Base-by-base conservation (phyloP, 202 grass and related monocot genomes). In the Cymbopogon flexuosus region DNA sequence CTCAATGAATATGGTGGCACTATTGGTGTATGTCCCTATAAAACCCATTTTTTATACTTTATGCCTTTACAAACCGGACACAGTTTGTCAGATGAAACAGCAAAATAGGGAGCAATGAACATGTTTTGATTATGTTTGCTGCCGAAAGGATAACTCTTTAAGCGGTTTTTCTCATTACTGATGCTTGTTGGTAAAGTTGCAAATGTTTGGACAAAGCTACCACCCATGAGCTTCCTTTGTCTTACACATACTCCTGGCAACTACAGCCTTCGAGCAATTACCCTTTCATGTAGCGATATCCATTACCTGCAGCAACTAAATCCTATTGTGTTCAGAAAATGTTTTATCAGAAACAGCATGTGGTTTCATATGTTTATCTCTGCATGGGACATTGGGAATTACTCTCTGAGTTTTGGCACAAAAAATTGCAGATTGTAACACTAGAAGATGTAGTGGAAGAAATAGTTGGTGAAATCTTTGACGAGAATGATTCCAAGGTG, bases 1-100 rank as follows among this genome's bases (percentile, higher is more conserved):
- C 88, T 99, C 41, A 96, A 99, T 73, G 96, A 99, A 88, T 99
- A 99, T 90, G 96, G 96, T 27, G 96, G 96, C 79, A 99, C 96
- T 79, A 80, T 99, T 76, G 96, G 92, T 91, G 95, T 97, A 94
- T 39, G 95, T 89, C 59, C 75, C 31, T 73, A 70, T 82, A 18
- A 59, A 52, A 59, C 59, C 41, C 42, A 67, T 77, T 47, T 21
- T 82, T 75, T 77, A 62, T 73, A 51, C 49, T 29, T 5, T 37
- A 19, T 61, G 49, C 16, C 19, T 72, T 76, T 79, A 47, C 49
- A 88, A 78, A 73, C 36, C 9, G 36, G 56, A 73, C 7, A 13
- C 30, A 65, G 5, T n/a, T 73, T n/a, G n/a, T n/a, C n/a, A n/a
- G n/a, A n/a, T n/a, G n/a, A n/a, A n/a, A n/a, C n/a, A n/a, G n/a